Base-by-base conservation (phyloP, 2,329 filamentous ascomycete genomes). In the Epichloe amarillans region DNA sequence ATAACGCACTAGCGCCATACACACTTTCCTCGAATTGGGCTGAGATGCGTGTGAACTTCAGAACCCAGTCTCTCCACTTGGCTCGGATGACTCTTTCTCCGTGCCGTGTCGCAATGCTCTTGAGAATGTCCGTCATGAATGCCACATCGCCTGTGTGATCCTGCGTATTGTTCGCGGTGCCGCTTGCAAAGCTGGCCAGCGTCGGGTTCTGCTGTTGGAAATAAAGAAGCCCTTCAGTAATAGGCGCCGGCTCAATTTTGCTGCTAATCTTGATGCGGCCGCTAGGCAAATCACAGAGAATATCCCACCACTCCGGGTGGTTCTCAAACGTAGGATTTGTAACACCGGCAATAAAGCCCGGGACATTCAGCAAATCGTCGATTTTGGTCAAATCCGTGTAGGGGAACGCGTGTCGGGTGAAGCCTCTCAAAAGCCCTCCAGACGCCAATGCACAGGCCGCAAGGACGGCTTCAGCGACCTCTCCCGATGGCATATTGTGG, bases 351-450 rank as follows among this genome's bases (percentile, higher is more conserved):
- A 98, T 95, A 67, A 98, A 98, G 2, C 93, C 93, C 6, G 93
- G 91, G 0, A 98, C 93, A 60, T 94, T 91, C 46, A 98, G 76
- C 11, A 98, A 77, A 64, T 97, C 93, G 58, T 98, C 93, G 53
- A 98, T 90, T 69, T 98, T 98, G 56, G 89, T 96, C 42, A 98
- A 75, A 69, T 98, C 93, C 1, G 93, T 98, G 63, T 98, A 98
- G 2, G 93, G 93, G 63, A 98, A 98, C 0, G 93, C 93, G 68
- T 97, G 88, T 17, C 93, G 80, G 8, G 91, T 95, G 67, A 98
- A 98, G 30, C 93, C 93, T 52, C 90, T 79, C 37, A 98, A 72
- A n/a, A 95, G 74, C 5, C 93, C 91, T 19, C 93, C 93, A 12
- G 90, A 96, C 14, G 86, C 91, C 45, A 98, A 76, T 11, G 93